phyloP scores from a whole-genome alignment of 768 basidiomycete genomes.

The Auriscalpium microsporum region DNA sequence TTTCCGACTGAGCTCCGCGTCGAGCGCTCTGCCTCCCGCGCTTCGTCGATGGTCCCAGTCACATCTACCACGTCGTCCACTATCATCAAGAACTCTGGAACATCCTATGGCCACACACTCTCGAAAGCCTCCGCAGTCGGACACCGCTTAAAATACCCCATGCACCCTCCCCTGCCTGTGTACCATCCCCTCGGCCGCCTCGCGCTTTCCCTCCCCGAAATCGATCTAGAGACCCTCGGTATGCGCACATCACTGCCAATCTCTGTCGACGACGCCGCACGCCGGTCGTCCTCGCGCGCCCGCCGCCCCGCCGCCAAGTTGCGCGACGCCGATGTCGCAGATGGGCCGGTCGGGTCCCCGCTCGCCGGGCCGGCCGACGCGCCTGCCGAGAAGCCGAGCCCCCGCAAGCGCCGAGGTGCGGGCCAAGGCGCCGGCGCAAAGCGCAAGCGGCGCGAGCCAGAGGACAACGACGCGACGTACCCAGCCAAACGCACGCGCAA shows the following conservation, averaged over 20 bases:
- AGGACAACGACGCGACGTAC: slow-evolving; percentile 15
- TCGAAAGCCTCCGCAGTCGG: neutral
- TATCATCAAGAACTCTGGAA: neutral
- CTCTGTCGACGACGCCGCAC: slow-evolving; percentile 2
- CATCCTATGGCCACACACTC: neutral
- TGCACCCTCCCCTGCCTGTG: slow-evolving; percentile 10
- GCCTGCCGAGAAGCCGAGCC: slow-evolving; percentile 11
- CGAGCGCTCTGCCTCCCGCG: slow-evolving; percentile 10
- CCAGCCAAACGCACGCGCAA: slow-evolving; percentile 16
- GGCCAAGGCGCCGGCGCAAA: slow-evolving; percentile 9
- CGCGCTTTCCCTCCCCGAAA: slow-evolving; percentile 12
- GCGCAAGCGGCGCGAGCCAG: slow-evolving; percentile 15
- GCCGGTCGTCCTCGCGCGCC: slow-evolving; percentile 4
- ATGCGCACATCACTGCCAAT: neutral
- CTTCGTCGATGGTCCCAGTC: neutral
- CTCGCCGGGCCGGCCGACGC: slow-evolving; percentile 2
- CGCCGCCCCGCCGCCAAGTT: slow-evolving; percentile 11
- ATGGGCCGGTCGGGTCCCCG: slow-evolving; percentile 2
- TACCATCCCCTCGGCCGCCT: slow-evolving; percentile 15
- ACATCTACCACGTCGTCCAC: slow-evolving; percentile 3
- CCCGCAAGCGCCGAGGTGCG: slow-evolving; percentile 11
- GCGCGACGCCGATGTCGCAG: slow-evolving; percentile 10
- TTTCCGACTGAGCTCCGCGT: slow-evolving; percentile 10
- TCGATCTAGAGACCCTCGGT: slow-evolving; percentile 6
- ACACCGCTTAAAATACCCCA: slow-evolving; percentile 6